phyloP scores from a whole-genome alignment of 495 filamentous ascomycete genomes.

The Aspergillus incahuasiensis region DNA sequence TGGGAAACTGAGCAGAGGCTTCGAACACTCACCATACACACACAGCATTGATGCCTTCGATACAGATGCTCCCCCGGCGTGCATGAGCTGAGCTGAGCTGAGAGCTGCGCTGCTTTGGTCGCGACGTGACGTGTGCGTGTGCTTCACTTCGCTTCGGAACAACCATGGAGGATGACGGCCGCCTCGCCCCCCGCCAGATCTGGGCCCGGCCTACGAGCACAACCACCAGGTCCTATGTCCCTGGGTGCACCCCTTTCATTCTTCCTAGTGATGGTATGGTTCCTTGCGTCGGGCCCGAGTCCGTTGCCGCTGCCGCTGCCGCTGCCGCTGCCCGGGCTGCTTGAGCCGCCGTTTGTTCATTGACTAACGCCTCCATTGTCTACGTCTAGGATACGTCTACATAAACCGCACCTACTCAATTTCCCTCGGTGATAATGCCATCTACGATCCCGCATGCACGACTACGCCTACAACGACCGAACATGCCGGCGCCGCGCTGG shows the following conservation, averaged over 20 bases:
- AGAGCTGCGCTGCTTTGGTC: slow-evolving; percentile 24
- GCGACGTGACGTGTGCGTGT: slow-evolving; percentile 18
- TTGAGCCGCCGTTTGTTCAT: no score
- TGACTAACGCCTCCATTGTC: not conserved
- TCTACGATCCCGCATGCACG: slow-evolving; percentile 61
- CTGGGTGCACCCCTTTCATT: slow-evolving; percentile 57
- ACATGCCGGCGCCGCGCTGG: slow-evolving; percentile 43
- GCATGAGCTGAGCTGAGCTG: slow-evolving; percentile 30
- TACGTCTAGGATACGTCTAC: slow-evolving; percentile 47
- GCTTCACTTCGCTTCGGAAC: not conserved
- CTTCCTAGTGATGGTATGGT: slow-evolving; percentile 51
- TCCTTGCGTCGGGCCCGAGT: not conserved
- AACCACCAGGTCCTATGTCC: slow-evolving; percentile 30
- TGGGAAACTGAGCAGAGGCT: slow-evolving; percentile 8
- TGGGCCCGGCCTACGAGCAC: slow-evolving; percentile 48
- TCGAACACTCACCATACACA: not conserved
- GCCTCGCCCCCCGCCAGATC: slow-evolving; percentile 45
- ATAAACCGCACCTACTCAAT: slow-evolving; percentile 53
- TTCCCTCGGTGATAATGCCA: slow-evolving; percentile 57
- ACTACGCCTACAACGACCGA: slow-evolving; percentile 24
- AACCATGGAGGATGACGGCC: slow-evolving; percentile 36
- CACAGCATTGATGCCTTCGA: slow-evolving; percentile 9
- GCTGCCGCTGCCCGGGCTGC: no score
- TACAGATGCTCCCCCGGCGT: slow-evolving; percentile 14
- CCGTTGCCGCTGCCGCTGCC: not conserved